These are phyloP conservation scores for Salicornia ramosissima DNA, from an alignment of 148 eudicot genomes.

Conservation along the genomic window DNA sequence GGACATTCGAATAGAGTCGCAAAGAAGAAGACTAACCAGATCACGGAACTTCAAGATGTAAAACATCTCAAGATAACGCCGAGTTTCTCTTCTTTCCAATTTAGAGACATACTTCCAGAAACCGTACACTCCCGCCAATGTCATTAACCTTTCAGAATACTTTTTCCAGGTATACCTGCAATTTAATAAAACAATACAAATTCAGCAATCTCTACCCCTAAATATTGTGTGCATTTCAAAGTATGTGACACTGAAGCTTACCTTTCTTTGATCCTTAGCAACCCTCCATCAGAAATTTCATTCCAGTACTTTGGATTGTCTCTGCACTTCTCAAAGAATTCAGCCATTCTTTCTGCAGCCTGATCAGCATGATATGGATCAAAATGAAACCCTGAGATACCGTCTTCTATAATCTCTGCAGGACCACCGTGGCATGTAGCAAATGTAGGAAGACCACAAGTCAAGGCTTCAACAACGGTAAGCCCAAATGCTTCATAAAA, in stretches of 20 bases:
- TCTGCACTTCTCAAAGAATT: conserved; percentile 54
- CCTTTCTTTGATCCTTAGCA: conserved; percentile 78
- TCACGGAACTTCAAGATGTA: conserved; percentile 88
- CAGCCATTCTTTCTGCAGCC: conserved; percentile 46
- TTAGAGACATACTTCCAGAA: conserved; percentile 97
- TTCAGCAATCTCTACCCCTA: not conserved
- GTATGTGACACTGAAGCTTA: conserved; percentile 20
- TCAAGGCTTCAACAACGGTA: conserved; percentile 96
- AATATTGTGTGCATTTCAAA: not conserved
- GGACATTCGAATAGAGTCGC: not conserved
- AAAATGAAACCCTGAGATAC: conserved; percentile 84
- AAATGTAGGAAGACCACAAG: conserved; percentile 94
- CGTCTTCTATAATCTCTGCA: conserved; percentile 80
- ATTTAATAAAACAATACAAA: not conserved
- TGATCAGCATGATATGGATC: conserved; percentile 95
- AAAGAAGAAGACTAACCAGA: conserved; percentile 48
- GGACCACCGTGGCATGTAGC: conserved; percentile 99
- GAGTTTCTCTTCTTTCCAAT: conserved; percentile 88
- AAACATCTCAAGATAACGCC: conserved; percentile 95
- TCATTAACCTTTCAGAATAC: conserved; percentile 93
- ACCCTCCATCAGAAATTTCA: conserved; percentile 54
- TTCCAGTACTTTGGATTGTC: conserved; percentile 66
- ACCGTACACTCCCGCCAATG: conserved; percentile 94
- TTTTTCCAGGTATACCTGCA: conserved; percentile 95
- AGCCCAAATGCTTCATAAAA: conserved; percentile 98